Base-by-base conservation (phyloP, 116 monocot species). In the Phalaenopsis hybrid region DNA sequence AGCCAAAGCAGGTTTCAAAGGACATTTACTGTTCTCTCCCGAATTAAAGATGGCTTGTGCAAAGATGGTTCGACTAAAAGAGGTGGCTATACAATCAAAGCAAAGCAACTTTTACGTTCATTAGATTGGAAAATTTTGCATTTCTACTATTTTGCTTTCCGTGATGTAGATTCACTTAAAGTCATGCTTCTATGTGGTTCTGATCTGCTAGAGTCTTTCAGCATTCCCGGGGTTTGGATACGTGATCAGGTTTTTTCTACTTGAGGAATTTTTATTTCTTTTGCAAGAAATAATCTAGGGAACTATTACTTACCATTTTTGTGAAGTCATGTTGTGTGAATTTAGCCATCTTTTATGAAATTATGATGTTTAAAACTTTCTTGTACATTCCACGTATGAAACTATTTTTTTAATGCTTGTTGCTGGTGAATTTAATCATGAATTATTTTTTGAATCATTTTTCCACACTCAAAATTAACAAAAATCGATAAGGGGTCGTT, bases 161-260 rank as follows among this genome's bases (percentile, higher is more conserved):
- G 3, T 79, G 25, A 77, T 88, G 78, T 69, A 94, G 97, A 85
- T 46, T 83, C 87, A 17, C 83, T 94, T 23, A 90, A 91, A 87
- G 89, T 98, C 77, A 94, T 98, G 94, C 97, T 98, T 79, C 86
- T 98, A 79, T 94, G 97, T 88, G 97, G 94, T 76, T 98, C 97
- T 78, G 97, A 97, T 85, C 76, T 98, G 65, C 89, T 98, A 4
- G 92, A 98, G 80, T 94, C 97, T 41, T 98, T 98, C 44, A 85
- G 50, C 34, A 86, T 80, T 65, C 97, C 97, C 84, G 97, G 94
- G 80, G 85, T 87, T 44, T 98, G 97, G 97, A 94, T 98, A 72
- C 88, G 73, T 37, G 91, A 94, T 86, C 97, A 98, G 93, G 97
- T 98, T 85, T 72, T 41, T 72, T 16, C 15, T 15, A 4, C 2